Evolutionary conservation across 202 grass and related monocot genomes (phyloP).

Genomic region (Bolboschoenoplectus hybrid): DNA sequence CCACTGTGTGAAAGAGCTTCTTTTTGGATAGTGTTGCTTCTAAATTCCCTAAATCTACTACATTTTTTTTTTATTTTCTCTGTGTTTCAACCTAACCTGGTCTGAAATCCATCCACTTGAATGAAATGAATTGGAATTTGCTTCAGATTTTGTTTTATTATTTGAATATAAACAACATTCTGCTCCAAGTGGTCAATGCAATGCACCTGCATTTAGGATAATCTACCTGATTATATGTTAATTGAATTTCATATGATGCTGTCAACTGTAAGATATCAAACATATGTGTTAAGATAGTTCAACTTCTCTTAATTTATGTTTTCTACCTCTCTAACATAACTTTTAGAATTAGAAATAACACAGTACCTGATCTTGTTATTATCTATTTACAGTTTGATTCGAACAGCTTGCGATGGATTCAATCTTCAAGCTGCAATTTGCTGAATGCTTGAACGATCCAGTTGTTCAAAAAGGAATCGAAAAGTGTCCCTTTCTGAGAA

Average conservation of each 20-base stretch:
- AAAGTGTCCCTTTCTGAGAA: conserved; percentile 93
- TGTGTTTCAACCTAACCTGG: not conserved
- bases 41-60: not conserved
- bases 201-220: conserved; percentile 10
- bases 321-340: not conserved
- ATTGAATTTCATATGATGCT: not conserved
- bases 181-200: not conserved
- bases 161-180: not conserved
- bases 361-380: not conserved
- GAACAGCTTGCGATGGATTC: conserved; percentile 56
- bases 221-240: not conserved
- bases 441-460: conserved; percentile 54
- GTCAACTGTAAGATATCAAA: not conserved
- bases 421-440: conserved; percentile 44
- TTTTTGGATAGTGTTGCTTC: not conserved
- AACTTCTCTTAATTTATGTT: not conserved
- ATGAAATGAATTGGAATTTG: not conserved
- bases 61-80: not conserved
- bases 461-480: conserved; percentile 67
- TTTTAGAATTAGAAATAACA: not conserved
- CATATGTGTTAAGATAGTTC: not conserved
- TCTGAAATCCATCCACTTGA: not conserved
- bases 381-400: conserved; percentile 31
- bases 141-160: not conserved
- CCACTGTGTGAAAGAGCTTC: not conserved